Evolutionary conservation across 257 asterid species (phyloP), one percentile per base, ranked within the genome.

Genomic region (Solanum commersonii): DNA sequence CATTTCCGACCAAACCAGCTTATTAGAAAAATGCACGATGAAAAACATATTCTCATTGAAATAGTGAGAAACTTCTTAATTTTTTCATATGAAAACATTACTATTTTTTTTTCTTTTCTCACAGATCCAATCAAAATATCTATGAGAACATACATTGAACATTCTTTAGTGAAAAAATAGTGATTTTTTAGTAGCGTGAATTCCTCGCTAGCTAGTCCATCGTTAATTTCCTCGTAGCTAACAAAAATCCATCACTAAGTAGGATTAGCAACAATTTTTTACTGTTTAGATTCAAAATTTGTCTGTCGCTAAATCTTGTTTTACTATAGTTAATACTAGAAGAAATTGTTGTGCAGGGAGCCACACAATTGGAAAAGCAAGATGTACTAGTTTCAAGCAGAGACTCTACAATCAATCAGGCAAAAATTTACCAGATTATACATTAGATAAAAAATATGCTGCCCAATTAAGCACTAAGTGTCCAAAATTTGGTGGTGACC

Each of bases 401-500:
- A 95, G 99, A 94, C 94, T 96, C 29, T 96, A 96, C 93, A 93
- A 93, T 87, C 98, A 95, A 86, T 44, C 94, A 16, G 97, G 97
- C 86, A 94, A 93, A 52, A 85, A 92, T 25, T 84, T 35, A 78
- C 93, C 97, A 0, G 98, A 95, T 74, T 88, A 10, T 83, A 93
- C 93, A 7, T 87, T 96, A 49, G 94, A 96, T 14, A 93, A 89
- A 31, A 79, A 89, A 18, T 95, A 92, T 27, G 96, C 98, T 2
- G 88, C 92, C 40, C 92, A 92, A 90, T 88, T 96, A 84, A 94
- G 98, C 3, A 84, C 88, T 35, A 49, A 88, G 49, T 95, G 98
- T 86, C 98, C 98, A 8, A 90, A 68, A 84, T 95, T 98, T 0
- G 98, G 98, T 6, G 99, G 98, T 11, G 98, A 95, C 44, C 98